phyloP scores from a whole-genome alignment of 768 basidiomycete genomes.

The Amanita polypyramis region DNA sequence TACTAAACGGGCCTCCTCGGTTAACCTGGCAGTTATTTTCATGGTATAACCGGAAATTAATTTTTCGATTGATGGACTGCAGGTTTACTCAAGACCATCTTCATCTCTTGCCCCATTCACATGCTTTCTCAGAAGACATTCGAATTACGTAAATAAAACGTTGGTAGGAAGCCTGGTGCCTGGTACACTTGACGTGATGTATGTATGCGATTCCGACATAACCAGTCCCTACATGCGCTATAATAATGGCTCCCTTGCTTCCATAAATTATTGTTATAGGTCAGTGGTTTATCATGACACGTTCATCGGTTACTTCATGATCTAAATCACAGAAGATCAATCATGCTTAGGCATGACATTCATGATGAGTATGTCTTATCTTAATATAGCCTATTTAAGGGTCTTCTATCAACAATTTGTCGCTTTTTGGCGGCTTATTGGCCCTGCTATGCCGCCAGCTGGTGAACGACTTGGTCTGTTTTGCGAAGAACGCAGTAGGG shows the following conservation, averaged over 20 bases:
- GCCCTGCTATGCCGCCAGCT: background rate
- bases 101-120: background rate
- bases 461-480: background rate
- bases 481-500: background rate
- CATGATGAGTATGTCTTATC: background rate
- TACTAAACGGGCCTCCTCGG: constrained; percentile 4
- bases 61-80: background rate
- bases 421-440: background rate
- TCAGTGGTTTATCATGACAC: background rate
- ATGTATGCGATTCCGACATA: constrained; percentile 1
- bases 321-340: constrained; percentile 2
- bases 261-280: background rate
- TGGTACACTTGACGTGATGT: background rate
- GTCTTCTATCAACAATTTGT: background rate
- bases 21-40: background rate
- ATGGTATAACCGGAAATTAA: constrained; percentile 4
- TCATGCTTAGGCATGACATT: background rate
- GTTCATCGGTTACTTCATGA: constrained; percentile 3
- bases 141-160: constrained; percentile 1
- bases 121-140: background rate
- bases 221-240: background rate
- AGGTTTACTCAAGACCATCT: background rate
- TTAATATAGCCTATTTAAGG: constrained; percentile 3
- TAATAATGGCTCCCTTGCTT: background rate
- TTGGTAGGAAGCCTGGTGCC: background rate